phyloP scores from a whole-genome alignment of 495 filamentous ascomycete species.

The Hypoxylon rickii region DNA sequence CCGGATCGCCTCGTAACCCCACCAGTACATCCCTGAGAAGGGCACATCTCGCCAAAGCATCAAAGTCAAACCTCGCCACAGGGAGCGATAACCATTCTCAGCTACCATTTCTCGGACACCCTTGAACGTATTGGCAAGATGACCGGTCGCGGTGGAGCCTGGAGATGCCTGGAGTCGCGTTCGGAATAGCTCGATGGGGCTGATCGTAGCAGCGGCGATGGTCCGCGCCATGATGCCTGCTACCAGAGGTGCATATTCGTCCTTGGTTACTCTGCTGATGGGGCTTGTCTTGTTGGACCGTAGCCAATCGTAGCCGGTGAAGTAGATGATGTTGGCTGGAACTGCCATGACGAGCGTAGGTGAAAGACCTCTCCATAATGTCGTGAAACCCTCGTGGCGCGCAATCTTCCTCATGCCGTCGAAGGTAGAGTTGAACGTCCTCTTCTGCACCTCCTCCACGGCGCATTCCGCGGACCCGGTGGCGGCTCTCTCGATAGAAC shows the following conservation, averaged over 20 bases:
- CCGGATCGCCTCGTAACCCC: conserved; percentile 87
- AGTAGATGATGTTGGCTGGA: conserved; percentile 96
- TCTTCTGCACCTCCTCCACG: conserved; percentile 80
- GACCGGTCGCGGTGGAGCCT: conserved; percentile 53
- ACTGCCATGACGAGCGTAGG: conserved; percentile 94
- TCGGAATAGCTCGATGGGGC: conserved; percentile 92
- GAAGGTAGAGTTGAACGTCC: conserved; percentile 85
- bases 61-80: conserved; percentile 91
- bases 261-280: conserved; percentile 61
- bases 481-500: conserved; percentile 41
- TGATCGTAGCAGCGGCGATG: conserved; percentile 79
- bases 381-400: conserved; percentile 84
- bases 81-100: conserved; percentile 71
- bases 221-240: conserved; percentile 79
- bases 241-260: conserved; percentile 75
- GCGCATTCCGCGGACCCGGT: conserved; percentile 67
- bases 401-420: conserved; percentile 95
- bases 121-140: conserved; percentile 73
- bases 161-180: conserved; percentile 87
- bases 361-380: conserved; percentile 90
- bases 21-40: conserved; percentile 97
- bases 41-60: conserved; percentile 97
- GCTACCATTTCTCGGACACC: conserved; percentile 80
- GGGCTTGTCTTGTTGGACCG: conserved; percentile 72
- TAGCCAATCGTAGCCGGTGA: conserved; percentile 97